A percentile compares a stretch with the other conserved stretches of the same genome.
Conservation (phyloP, 345 rosid genomes). For the Euclidium syriacum region DNA sequence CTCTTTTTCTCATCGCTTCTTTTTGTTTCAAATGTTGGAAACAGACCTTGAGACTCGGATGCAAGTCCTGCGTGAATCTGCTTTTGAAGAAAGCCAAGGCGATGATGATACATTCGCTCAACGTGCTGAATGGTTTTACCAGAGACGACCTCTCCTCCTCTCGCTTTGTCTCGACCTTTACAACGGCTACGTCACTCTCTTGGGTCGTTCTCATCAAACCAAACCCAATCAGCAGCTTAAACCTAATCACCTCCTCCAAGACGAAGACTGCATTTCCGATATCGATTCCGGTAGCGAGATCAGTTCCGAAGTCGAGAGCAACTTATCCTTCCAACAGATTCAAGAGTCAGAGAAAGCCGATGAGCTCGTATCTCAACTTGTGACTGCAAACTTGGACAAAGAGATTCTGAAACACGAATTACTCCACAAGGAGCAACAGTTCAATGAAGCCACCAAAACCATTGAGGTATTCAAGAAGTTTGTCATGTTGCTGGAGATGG, state of each 20-base stretch:
- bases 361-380: constrained; percentile 41
- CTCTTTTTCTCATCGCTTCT: constrained; percentile 19
- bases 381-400: constrained; percentile 47
- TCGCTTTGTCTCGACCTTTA: constrained; percentile 57
- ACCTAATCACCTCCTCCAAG: constrained; percentile 4
- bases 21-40: constrained; percentile 16
- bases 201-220: constrained; percentile 36
- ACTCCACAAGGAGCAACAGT: constrained; percentile 31
- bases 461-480: constrained; percentile 55
- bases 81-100: constrained; percentile 29
- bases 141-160: constrained; percentile 56
- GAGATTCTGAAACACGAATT: constrained; percentile 41
- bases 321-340: constrained; percentile 38
- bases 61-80: constrained; percentile 34
- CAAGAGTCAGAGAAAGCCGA: constrained; percentile 22
- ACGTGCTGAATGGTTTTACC: constrained; percentile 69
- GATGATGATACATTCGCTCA: constrained; percentile 52
- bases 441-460: constrained; percentile 41
- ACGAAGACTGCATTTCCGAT: constrained; percentile 25
- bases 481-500: constrained; percentile 61
- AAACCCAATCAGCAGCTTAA: constrained; percentile 13
- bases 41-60: constrained; percentile 54
- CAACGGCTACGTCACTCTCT: constrained; percentile 45
- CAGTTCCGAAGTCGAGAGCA: constrained; percentile 45
- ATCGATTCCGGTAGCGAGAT: constrained; percentile 16